phyloP scores from a whole-genome alignment of 768 basidiomycete species.

The Rhizopogon sp. region DNA sequence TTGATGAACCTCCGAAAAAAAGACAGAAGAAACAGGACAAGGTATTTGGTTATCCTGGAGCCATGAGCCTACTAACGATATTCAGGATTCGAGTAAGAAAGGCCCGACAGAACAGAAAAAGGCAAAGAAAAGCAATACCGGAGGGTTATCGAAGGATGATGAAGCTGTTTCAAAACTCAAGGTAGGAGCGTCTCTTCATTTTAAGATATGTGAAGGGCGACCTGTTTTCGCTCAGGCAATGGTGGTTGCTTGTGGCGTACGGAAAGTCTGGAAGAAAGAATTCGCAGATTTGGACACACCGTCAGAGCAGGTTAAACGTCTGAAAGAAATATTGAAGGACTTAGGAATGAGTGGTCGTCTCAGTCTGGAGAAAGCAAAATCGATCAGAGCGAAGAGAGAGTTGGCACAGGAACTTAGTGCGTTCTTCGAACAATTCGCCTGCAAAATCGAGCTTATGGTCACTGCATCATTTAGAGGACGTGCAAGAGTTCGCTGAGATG shows the following conservation, averaged over 20 bases:
- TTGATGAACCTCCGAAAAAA: constrained; percentile 53
- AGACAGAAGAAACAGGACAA: constrained; percentile 36
- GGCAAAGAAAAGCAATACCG: constrained; percentile 25
- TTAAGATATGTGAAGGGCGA: not conserved
- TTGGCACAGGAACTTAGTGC: constrained; percentile 73
- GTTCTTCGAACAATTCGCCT: constrained; percentile 16
- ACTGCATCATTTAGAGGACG: constrained; percentile 52
- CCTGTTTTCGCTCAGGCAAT: constrained; percentile 40
- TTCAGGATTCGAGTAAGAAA: constrained; percentile 21
- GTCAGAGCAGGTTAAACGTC: constrained; percentile 57
- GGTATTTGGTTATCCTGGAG: constrained; percentile 13
- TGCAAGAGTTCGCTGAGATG: constrained; percentile 60
- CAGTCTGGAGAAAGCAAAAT: constrained; percentile 77
- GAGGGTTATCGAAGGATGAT: constrained; percentile 51
- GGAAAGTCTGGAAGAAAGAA: constrained; percentile 73
- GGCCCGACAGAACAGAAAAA: constrained; percentile 19
- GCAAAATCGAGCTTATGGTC: not conserved
- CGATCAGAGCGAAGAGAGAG: constrained; percentile 69
- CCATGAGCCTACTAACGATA: not conserved
- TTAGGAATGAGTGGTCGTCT: constrained; percentile 79
- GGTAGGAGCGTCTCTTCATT: constrained; percentile 31
- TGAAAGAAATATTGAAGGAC: constrained; percentile 60
- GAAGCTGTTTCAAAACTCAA: constrained; percentile 73
- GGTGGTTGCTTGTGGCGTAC: constrained; percentile 70
- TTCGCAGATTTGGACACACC: constrained; percentile 55